These are phyloP conservation scores for Penicillium subrubescens DNA, from an alignment of 495 filamentous ascomycete species.

Conservation along the genomic window DNA sequence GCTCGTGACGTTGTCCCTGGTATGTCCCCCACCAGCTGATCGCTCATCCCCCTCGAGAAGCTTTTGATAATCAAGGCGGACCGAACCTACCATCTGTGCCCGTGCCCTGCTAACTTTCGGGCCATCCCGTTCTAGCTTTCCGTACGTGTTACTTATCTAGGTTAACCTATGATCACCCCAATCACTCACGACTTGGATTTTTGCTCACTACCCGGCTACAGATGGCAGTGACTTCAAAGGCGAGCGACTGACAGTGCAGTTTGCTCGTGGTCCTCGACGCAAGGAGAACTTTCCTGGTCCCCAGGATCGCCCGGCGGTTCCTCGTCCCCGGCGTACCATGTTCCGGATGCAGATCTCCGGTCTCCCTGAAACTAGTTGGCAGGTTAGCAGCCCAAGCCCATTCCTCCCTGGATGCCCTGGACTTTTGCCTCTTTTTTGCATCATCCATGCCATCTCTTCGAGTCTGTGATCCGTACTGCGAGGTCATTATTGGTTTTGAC, in stretches of 20 bases:
- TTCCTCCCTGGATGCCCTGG: constrained; percentile 47
- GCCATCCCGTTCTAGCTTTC: constrained; percentile 44
- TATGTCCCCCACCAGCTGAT: constrained; percentile 44
- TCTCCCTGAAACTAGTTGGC: constrained; percentile 99
- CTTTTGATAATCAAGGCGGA: background rate
- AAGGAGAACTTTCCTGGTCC: constrained; percentile 72
- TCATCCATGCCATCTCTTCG: constrained; percentile 14
- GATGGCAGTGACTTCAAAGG: constrained; percentile 98
- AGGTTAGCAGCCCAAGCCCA: constrained; percentile 84
- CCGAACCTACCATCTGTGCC: background rate
- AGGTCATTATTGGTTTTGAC: constrained; percentile 12
- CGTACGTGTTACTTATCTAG: constrained; percentile 43
- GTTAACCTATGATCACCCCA: background rate
- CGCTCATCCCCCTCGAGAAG: background rate
- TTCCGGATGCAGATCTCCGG: constrained; percentile 97
- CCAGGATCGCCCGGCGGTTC: constrained; percentile 69
- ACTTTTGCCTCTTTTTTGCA: constrained; percentile 6
- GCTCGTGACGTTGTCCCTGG: constrained; percentile 96
- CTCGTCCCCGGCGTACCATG: constrained; percentile 90
- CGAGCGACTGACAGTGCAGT: constrained; percentile 94
- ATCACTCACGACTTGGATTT: background rate
- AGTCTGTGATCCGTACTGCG: constrained; percentile 15
- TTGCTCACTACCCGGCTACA: constrained; percentile 38
- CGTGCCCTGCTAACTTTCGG: constrained; percentile 19
- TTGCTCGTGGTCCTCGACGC: constrained; percentile 90